Percentiles rank a stretch among this genome's conserved stretches.
These are phyloP conservation scores for Erythrobasidium yunnanense DNA, from an alignment of 768 basidiomycete species.

Conservation along the genomic window DNA sequence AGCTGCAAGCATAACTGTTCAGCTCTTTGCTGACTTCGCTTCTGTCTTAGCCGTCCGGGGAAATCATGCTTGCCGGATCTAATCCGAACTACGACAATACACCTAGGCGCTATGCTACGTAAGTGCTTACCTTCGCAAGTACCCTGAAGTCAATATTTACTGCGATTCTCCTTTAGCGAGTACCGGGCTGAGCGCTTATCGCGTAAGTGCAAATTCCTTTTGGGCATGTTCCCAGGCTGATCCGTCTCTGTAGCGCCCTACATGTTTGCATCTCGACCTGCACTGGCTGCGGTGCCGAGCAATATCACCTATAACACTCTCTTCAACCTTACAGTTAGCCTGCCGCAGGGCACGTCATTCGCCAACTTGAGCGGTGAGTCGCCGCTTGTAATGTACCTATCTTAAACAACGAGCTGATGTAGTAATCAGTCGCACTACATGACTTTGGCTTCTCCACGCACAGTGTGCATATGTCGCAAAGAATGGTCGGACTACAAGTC, in stretches of 20 bases:
- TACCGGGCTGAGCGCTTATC: slow-evolving; percentile 44
- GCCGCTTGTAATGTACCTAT: slow-evolving; percentile 12
- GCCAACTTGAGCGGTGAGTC: slow-evolving; percentile 39
- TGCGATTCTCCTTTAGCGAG: slow-evolving; percentile 51
- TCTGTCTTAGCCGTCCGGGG: slow-evolving; percentile 49
- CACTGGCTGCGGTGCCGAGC: slow-evolving; percentile 39
- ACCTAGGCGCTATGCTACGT: slow-evolving; percentile 2
- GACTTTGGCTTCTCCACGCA: not conserved
- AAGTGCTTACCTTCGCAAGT: slow-evolving; percentile 41
- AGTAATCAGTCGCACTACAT: not conserved
- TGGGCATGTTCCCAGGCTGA: slow-evolving; percentile 54
- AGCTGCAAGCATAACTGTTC: too few relatives aligned
- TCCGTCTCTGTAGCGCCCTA: slow-evolving; percentile 42
- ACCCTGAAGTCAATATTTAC: slow-evolving; percentile 33
- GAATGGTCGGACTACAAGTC: not conserved
- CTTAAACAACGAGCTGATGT: slow-evolving; percentile 33
- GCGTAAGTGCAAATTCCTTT: slow-evolving; percentile 35
- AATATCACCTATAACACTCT: slow-evolving; percentile 40
- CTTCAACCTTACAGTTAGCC: slow-evolving; percentile 40
- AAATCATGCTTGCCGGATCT: slow-evolving; percentile 64
- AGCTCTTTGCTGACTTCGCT: too few relatives aligned
- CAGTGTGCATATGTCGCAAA: not conserved
- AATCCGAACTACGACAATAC: slow-evolving; percentile 64
- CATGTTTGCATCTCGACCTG: slow-evolving; percentile 53
- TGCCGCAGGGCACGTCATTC: slow-evolving; percentile 41